Percentiles rank a stretch among this genome's conserved stretches.
These are phyloP conservation scores for Cladosporium sp. DNA, from an alignment of 2,329 filamentous ascomycete genomes.

Conservation along the genomic window DNA sequence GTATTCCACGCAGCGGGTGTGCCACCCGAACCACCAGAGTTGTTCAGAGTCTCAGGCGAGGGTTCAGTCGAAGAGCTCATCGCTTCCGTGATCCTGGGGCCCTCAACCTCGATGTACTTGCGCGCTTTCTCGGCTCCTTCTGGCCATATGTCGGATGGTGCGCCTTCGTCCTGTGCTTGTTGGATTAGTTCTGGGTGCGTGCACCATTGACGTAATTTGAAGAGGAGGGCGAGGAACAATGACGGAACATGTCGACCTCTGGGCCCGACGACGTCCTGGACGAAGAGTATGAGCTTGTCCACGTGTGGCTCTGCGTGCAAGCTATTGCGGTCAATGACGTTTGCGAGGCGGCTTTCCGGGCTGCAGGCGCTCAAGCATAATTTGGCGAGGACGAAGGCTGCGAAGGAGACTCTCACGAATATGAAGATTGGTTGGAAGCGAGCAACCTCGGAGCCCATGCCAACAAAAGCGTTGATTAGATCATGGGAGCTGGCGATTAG, in stretches of 20 bases:
- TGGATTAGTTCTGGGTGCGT: conserved; percentile 28
- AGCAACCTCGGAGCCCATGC: conserved; percentile 59
- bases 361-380: conserved; percentile 68
- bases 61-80: conserved; percentile 9
- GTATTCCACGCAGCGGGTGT: conserved; percentile 7
- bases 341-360: conserved; percentile 66
- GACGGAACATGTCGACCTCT: conserved; percentile 27
- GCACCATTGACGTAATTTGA: conserved; percentile 36
- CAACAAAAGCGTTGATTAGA: conserved; percentile 65
- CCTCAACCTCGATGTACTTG: neutral
- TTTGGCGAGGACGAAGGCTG: conserved; percentile 71
- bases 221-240: conserved; percentile 33
- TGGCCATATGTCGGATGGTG: conserved; percentile 18
- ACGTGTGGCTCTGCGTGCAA: conserved; percentile 68
- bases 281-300: conserved; percentile 67
- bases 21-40: neutral
- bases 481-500: conserved; percentile 67
- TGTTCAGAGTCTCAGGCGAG: conserved; percentile 1
- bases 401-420: conserved; percentile 71
- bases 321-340: conserved; percentile 66
- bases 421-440: conserved; percentile 69
- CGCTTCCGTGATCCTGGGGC: conserved; percentile 3
- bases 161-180: conserved; percentile 9
- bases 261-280: conserved; percentile 60
- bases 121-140: conserved; percentile 17